Base-by-base conservation (phyloP, 768 basidiomycete species). In the Macrolepiota dolichaula region DNA sequence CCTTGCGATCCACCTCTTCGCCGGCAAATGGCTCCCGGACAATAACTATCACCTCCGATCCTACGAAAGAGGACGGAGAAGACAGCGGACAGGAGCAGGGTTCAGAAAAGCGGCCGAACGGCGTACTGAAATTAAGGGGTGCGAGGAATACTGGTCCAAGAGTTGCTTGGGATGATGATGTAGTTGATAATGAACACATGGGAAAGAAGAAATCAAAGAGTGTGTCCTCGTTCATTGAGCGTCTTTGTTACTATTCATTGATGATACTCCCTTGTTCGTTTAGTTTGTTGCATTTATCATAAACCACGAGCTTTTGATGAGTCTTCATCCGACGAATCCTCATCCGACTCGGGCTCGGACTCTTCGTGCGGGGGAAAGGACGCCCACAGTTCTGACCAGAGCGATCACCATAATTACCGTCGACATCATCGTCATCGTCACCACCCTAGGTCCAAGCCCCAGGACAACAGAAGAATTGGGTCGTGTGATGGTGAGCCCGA, bases 271-370 rank as follows among this genome's bases (percentile, higher is more conserved):
- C 36, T 35, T 51, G 36, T 25, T n/a, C 42, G n/a, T 64, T 24
- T 56, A 98, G 95, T 97, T 53, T 98, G 95, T 71, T 98, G 95
- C 72, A 96, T 98, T 68, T 96, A 95, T 69, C 92, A 94, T 70
- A 91, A 89, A 69, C 88, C 89, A 1, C 81, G 83, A 59, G 75
- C 69, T 53, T 94, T 92, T 63, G 92, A 93, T 73, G 92, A 94
- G 69, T 94, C 92, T 0, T 91, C 87, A 0, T 86, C 85, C 36
- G 82, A 83, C 44, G 80, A 82, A 47, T 80, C 80, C 35, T 65
- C 63, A 4, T 84, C 83, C 0, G 86, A 82, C 44, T 81, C 84
- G 1, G 81, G 81, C 53, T 75, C 76, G 6, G 77, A 77, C 59
- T 73, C 72, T 11, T 68, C 70, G 24, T 67, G 64, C 25, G 69